These are phyloP conservation scores for Leccinum pellstonianum DNA, from an alignment of 768 basidiomycete species.

Conservation along the genomic window DNA sequence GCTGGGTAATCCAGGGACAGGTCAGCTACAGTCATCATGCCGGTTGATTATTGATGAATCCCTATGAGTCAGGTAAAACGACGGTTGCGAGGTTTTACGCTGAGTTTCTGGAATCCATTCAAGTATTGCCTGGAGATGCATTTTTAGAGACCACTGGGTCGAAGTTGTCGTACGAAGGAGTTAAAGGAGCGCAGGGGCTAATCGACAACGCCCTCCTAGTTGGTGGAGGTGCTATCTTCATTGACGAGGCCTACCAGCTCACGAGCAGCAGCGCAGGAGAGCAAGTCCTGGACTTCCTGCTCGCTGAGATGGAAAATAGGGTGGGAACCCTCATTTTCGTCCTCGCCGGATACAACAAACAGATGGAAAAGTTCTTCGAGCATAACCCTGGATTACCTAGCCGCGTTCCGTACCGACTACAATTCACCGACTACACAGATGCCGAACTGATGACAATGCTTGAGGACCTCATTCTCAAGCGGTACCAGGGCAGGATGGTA, in stretches of 20 bases:
- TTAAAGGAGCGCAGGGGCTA: conserved; percentile 30
- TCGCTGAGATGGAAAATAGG: conserved; percentile 75
- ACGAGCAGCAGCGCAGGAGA: conserved; percentile 45
- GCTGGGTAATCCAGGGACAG: conserved; percentile 72
- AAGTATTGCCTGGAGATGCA: conserved; percentile 48
- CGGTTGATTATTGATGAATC: background rate
- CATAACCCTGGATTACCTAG: conserved; percentile 69
- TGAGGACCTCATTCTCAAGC: conserved; percentile 44
- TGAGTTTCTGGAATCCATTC: conserved; percentile 55
- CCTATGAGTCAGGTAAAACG: conserved; percentile 11
- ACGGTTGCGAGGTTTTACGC: conserved; percentile 54
- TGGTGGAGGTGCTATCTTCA: conserved; percentile 65
- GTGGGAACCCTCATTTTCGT: conserved; percentile 66
- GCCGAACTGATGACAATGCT: conserved; percentile 56
- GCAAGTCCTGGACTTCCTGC: conserved; percentile 65
- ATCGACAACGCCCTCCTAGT: conserved; percentile 45
- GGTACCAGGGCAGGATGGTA: conserved; percentile 49
- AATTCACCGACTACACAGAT: conserved; percentile 63
- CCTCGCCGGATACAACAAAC: conserved; percentile 64
- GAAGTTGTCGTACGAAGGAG: conserved; percentile 54
- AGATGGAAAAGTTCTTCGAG: conserved; percentile 79
- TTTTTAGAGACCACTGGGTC: conserved; percentile 69
- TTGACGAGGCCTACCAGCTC: conserved; percentile 74
- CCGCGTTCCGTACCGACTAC: conserved; percentile 61
- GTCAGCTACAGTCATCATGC: conserved; percentile 51